Base-by-base conservation (phyloP, 2,329 filamentous ascomycete genomes). In the Verticillium nubilum region DNA sequence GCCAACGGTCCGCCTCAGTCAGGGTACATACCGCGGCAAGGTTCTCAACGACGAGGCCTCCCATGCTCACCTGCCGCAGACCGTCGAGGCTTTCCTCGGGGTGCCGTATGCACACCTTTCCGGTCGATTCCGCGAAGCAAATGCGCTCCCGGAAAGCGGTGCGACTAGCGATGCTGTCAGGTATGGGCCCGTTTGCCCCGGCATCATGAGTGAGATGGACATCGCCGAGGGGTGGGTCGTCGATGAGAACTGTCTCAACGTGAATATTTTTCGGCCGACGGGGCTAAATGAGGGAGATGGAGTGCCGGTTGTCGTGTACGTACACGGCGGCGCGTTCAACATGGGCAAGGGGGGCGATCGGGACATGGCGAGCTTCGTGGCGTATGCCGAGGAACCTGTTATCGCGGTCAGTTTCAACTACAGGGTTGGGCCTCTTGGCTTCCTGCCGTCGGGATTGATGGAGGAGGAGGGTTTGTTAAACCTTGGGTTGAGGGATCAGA, bases 381-480 rank as follows among this genome's bases (percentile, higher is more conserved):
- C 81, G 5, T 87, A 82, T 74, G 72, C 79, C 2, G 72, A 74
- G 27, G 68, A 73, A 52, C 80, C 80, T 10, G 73, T 89, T 57
- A 75, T 90, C 50, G 83, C 76, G 33, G 78, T 88, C 56, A 82
- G 78, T 68, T 82, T 87, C 68, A 84, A 83, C 71, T 86, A 90
- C 70, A 80, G 88, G 10, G 78, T 90, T 55, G 85, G 86, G 2
- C 81, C 84, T 5, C 77, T 91, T 67, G 90, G 90, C 0, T 92
- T 94, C 72, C 71, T 91, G 28, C 80, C 84, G 10, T 86, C 80
- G n/a, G 70, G 71, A 10, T 65, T 83, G 58, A 78, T 83, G 29
- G 75, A 78, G 15, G 78, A 78, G 33, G 80, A 80, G 57, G 86
- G 84, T 0, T 64, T 83, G 42, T 73, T 87, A 57, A 92, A 91